phyloP scores from a whole-genome alignment of 306 rosid genomes.

The Quercus variabilis region DNA sequence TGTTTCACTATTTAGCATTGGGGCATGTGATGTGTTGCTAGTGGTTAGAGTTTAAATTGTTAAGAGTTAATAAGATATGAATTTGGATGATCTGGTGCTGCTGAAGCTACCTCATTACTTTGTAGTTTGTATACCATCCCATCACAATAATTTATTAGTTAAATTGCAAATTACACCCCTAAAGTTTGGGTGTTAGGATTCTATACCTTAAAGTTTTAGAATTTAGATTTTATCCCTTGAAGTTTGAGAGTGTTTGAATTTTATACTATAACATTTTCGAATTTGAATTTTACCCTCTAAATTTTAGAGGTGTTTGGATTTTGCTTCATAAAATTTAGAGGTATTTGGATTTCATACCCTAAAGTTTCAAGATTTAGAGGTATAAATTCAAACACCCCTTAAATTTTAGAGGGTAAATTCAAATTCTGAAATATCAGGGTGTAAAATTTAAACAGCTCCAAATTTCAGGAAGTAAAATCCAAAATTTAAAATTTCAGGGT shows the following conservation, averaged over 20 bases:
- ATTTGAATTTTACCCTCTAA: accelerated
- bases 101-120: not conserved
- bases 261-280: no score
- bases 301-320: no score
- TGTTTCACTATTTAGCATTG: conserved; percentile 20
- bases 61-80: not conserved
- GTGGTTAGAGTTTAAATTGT: conserved; percentile 15
- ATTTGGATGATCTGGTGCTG: not conserved
- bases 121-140: not conserved
- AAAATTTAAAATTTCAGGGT: no score
- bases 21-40: conserved; percentile 56
- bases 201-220: no score
- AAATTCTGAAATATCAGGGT: no score
- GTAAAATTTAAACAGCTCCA: accelerated
- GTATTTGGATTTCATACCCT: no score
- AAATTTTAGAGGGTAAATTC: no score
- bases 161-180: no score
- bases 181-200: no score
- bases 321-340: no score
- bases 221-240: no score
- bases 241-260: accelerated
- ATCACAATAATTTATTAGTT: not conserved
- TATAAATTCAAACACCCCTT: accelerated
- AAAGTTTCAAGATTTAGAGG: accelerated
- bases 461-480: no score